Conservation (phyloP, 768 basidiomycete genomes). For the Russula sp. region DNA sequence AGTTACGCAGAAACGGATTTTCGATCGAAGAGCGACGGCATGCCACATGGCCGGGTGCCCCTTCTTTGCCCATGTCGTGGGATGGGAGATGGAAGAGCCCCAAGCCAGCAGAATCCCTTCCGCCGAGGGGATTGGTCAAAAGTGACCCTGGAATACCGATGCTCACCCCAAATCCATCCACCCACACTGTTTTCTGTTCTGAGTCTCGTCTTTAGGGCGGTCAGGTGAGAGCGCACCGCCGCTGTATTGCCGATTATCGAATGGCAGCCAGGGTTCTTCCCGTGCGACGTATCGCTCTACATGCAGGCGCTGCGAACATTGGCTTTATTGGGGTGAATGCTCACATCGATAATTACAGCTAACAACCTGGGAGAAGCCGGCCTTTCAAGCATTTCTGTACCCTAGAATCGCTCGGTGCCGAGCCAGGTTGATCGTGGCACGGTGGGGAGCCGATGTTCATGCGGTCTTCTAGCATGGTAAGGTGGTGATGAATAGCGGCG, state of each 20-base stretch:
- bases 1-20: not conserved
- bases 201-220: not conserved
- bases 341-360: not conserved
- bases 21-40: not conserved
- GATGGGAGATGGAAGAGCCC: not conserved
- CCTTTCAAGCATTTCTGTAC: not conserved
- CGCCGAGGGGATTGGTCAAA: not conserved
- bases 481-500: slow-evolving; percentile 52
- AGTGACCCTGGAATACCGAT: not conserved
- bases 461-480: slow-evolving; percentile 28
- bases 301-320: no score
- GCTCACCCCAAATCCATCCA: not conserved
- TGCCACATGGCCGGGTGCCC: not conserved
- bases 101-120: not conserved
- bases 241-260: not conserved
- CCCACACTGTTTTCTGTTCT: not conserved
- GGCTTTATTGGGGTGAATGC: no score
- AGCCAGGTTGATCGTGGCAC: not conserved
- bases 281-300: no score
- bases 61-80: not conserved
- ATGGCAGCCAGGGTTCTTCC: not conserved
- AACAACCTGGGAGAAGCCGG: not conserved
- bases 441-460: not conserved
- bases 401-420: not conserved
- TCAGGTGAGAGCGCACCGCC: not conserved